Evolutionary conservation across 208 protist species (phyloP).

Genomic region (Plasmodiophora brassicae): DNA sequence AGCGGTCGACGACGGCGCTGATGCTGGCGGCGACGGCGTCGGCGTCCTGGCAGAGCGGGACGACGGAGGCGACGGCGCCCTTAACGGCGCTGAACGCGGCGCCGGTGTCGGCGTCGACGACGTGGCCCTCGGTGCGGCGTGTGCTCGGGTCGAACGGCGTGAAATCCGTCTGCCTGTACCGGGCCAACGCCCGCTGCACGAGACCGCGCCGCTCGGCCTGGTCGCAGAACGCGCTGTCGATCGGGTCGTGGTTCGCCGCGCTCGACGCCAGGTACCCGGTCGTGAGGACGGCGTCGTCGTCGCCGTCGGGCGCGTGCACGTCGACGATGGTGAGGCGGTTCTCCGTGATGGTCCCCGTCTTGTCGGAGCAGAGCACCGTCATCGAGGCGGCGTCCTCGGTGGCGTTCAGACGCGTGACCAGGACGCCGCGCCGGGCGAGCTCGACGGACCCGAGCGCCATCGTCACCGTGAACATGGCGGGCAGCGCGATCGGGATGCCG

Average conservation of each 20-base stretch:
- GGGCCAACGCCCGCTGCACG: not conserved
- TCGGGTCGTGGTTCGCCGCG: not conserved
- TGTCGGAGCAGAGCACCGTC: slow-evolving; percentile 39
- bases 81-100: no score
- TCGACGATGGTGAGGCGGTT: not conserved
- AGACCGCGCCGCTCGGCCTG: not conserved
- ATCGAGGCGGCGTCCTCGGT: slow-evolving; percentile 18
- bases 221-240: not conserved
- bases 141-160: not conserved
- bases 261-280: not conserved
- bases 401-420: not conserved
- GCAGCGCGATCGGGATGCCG: slow-evolving; percentile 29
- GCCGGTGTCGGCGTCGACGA: not conserved
- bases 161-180: not conserved
- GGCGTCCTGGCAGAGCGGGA: not conserved
- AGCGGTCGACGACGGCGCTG: not conserved
- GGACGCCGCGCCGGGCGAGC: not conserved
- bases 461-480: slow-evolving; percentile 5
- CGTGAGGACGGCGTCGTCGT: not conserved
- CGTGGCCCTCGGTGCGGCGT: not conserved
- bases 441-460: not conserved
- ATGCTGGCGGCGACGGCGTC: not conserved
- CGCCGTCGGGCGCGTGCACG: not conserved
- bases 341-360: slow-evolving; percentile 37
- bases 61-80: not conserved